phyloP scores from a whole-genome alignment of 2,329 filamentous ascomycete species.

The Scortechinia acanthostroma region DNA sequence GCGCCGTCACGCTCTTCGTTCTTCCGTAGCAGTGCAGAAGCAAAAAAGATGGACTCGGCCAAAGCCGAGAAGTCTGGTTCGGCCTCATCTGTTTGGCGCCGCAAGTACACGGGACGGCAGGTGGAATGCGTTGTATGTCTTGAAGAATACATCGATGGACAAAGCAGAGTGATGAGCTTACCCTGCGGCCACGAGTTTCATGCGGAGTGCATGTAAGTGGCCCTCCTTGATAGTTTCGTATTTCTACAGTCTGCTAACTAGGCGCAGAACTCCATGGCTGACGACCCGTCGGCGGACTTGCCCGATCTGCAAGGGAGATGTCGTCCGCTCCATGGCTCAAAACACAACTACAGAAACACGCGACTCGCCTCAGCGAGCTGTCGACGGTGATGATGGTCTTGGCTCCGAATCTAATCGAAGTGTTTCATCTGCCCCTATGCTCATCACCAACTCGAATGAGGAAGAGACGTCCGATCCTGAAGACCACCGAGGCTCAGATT shows the following conservation, averaged over 20 bases:
- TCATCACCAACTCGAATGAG: neutral
- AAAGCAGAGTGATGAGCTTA: conserved; percentile 91
- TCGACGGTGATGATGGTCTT: neutral
- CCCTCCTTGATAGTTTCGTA: conserved; percentile 4
- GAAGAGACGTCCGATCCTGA: conserved; percentile 1
- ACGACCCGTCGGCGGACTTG: conserved; percentile 94
- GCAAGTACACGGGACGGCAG: conserved; percentile 59
- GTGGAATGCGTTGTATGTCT: conserved; percentile 93
- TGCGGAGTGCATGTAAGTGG: conserved; percentile 90
- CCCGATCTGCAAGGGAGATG: conserved; percentile 96
- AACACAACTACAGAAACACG: conserved; percentile 17
- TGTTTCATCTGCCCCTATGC: neutral
- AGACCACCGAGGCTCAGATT: neutral
- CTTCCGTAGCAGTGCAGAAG: neutral
- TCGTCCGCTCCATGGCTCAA: conserved; percentile 63
- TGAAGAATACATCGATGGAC: conserved; percentile 90
- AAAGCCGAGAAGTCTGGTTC: conserved; percentile 28
- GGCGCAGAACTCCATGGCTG: conserved; percentile 80
- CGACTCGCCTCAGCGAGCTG: neutral
- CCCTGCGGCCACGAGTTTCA: conserved; percentile 98
- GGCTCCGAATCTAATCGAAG: neutral
- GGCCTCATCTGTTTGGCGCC: conserved; percentile 44
- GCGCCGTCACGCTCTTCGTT: neutral
- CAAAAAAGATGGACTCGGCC: conserved; percentile 9
- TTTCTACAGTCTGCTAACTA: conserved; percentile 8